These are phyloP conservation scores for Amniculicola lignicola DNA, from an alignment of 495 filamentous ascomycete genomes.

Conservation along the genomic window DNA sequence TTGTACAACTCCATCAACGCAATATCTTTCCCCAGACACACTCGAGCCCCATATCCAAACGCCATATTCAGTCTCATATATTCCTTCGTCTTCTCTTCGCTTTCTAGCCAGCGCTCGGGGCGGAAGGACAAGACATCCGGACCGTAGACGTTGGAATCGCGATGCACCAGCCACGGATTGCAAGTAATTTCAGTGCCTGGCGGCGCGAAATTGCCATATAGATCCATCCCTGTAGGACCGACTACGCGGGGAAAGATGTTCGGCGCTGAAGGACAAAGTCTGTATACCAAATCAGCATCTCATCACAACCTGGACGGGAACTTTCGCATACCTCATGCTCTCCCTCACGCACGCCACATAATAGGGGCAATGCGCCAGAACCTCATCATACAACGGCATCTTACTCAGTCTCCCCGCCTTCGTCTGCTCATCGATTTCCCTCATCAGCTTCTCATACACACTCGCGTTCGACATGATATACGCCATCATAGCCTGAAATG, in stretches of 20 bases:
- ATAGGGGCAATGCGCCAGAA: slow-evolving; percentile 48
- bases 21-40: slow-evolving; percentile 55
- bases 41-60: slow-evolving; percentile 55
- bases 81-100: slow-evolving; percentile 44
- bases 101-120: slow-evolving; percentile 46
- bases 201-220: slow-evolving; percentile 55
- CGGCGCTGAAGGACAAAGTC: slow-evolving; percentile 45
- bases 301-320: neutral
- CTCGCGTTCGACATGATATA: slow-evolving; percentile 50
- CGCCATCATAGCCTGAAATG: slow-evolving; percentile 53
- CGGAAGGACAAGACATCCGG: slow-evolving; percentile 45
- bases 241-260: slow-evolving; percentile 50
- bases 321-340: slow-evolving; percentile 40
- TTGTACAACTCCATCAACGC: slow-evolving; percentile 59
- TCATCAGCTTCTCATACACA: slow-evolving; percentile 53
- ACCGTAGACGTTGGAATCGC: slow-evolving; percentile 52
- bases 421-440: slow-evolving; percentile 53
- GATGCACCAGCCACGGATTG: slow-evolving; percentile 55
- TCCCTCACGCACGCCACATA: slow-evolving; percentile 53
- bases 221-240: slow-evolving; percentile 49
- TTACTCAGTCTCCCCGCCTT: slow-evolving; percentile 35
- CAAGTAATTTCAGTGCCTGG: slow-evolving; percentile 57
- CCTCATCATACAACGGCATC: slow-evolving; percentile 43
- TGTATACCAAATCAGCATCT: neutral
- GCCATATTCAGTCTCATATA: slow-evolving; percentile 53